Base-by-base conservation (phyloP, 495 filamentous ascomycete genomes). In the Penicillium canariense region DNA sequence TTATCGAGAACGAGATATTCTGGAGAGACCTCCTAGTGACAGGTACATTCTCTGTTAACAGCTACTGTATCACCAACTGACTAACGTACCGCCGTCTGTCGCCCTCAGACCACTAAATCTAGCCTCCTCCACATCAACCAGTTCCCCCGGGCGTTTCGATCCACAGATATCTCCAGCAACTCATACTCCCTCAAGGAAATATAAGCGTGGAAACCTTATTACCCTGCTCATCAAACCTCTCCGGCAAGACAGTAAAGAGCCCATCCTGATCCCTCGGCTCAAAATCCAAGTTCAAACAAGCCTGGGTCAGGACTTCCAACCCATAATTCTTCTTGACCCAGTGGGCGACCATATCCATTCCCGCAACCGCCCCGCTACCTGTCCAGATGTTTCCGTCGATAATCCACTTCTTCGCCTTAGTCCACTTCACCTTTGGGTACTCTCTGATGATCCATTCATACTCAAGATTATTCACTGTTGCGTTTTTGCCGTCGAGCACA, bases 361-460 rank as follows among this genome's bases (percentile, higher is more conserved):
- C 70, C 0, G 68, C 68, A 31, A 67, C 55, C 5, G 70, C 70
- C 4, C 70, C 68, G 42, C 54, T 56, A 11, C 63, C 68, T 12
- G 70, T 73, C 70, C 70, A 73, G 22, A 73, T 49, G 34, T 70
- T 68, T 3, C 67, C 67, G 30, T 71, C 70, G 0, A 65, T 38
- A 55, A 71, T 57, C 68, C 68, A 73, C 61, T 71, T 67, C 40
- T 62, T 61, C 38, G 63, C 56, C 52, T 38, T 53, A 17, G 60
- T 60, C 70, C 67, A 73, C 7, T 71, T 63, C 30, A 73, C 70
- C n/a, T 63, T 52, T 0, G 70, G 70, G 12, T 49, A 55, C 14
- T 42, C 26, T 31, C 23, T 22, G 17, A 22, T 40, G 4, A 40
- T 3, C 36, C 36, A 40, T 11, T 40, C 23, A 20, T 40, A 40